Percentiles rank a stretch among this genome's conserved stretches.
Conservation (phyloP, 176 grass and related monocot genomes). For the Cenchrus fungigraminus region DNA sequence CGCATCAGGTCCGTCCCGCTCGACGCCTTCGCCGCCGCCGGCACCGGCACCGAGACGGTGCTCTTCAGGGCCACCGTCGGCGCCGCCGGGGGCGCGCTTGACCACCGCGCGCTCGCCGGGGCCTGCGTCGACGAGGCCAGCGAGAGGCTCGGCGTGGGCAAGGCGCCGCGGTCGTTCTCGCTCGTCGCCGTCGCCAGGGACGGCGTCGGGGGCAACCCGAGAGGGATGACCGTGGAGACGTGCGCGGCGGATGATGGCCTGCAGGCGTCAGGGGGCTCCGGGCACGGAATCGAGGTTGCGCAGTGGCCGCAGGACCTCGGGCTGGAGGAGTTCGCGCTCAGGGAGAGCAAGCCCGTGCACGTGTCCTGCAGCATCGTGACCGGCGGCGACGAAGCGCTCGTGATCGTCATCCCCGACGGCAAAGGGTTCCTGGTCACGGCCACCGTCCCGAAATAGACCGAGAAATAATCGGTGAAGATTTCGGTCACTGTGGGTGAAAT, state of each 20-base stretch:
- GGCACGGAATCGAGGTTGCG: background rate
- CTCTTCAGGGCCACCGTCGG: background rate
- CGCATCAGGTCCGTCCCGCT: constrained; percentile 54
- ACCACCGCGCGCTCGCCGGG: constrained; percentile 42
- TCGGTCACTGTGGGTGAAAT: too few relatives aligned
- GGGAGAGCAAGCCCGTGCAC: constrained; percentile 59
- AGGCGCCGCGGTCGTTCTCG: constrained; percentile 15
- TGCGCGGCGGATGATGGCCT: background rate
- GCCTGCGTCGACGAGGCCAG: constrained; percentile 46
- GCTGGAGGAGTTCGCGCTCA: constrained; percentile 60
- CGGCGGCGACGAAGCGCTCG: constrained; percentile 44
- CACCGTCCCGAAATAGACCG: constrained; percentile 35
- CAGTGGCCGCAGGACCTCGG: constrained; percentile 60
- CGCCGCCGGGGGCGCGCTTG: background rate
- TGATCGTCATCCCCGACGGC: constrained; percentile 53
- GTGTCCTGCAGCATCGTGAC: constrained; percentile 54
- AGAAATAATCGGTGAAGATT: too few relatives aligned
- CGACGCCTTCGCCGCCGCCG: constrained; percentile 26
- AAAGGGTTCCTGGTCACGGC: constrained; percentile 45
- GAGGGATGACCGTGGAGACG: constrained; percentile 43
- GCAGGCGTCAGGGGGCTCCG: background rate
- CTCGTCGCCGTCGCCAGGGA: constrained; percentile 35
- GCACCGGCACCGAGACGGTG: background rate
- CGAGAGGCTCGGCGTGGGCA: background rate
- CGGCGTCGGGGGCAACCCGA: constrained; percentile 5